phyloP scores from a whole-genome alignment of 345 rosid genomes.

The Cardiospermum halicacabum region DNA sequence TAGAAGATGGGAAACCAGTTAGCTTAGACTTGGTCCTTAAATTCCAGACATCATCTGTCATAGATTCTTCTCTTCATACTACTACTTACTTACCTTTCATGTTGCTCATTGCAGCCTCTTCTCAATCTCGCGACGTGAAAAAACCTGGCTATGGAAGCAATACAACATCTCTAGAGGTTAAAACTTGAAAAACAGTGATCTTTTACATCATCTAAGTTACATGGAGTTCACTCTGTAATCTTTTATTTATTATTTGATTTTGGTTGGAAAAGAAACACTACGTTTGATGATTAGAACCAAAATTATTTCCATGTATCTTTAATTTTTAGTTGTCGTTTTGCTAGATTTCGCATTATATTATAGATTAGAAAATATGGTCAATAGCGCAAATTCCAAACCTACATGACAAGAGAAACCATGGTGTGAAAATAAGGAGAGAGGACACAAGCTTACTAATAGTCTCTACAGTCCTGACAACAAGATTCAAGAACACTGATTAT shows the following conservation, averaged over 20 bases:
- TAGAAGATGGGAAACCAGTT: conserved; percentile 85
- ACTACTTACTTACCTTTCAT: conserved; percentile 4
- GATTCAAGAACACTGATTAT: too few relatives aligned
- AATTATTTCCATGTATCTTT: too few relatives aligned
- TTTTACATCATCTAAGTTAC: conserved; percentile 4
- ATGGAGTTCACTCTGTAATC: conserved; percentile 10
- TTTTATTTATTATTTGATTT: conserved; percentile 14
- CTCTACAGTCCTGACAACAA: too few relatives aligned
- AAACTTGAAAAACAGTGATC: background rate
- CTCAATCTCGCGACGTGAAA: conserved; percentile 59
- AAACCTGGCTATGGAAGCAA: conserved; percentile 11
- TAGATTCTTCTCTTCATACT: too few relatives aligned
- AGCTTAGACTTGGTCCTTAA: conserved; percentile 67
- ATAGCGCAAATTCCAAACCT: too few relatives aligned
- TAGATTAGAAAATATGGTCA: too few relatives aligned
- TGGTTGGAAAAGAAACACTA: too few relatives aligned
- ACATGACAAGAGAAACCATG: too few relatives aligned
- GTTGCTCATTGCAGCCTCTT: conserved; percentile 61
- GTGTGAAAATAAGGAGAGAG: too few relatives aligned
- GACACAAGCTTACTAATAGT: too few relatives aligned
- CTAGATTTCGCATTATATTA: too few relatives aligned
- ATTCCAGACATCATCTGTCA: conserved; percentile 10
- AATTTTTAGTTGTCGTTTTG: too few relatives aligned
- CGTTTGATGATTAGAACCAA: conserved; percentile 4
- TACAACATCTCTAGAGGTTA: conserved; percentile 7